These are phyloP conservation scores for Striga asiatica DNA, from an alignment of 257 asterid genomes.

Conservation along the genomic window DNA sequence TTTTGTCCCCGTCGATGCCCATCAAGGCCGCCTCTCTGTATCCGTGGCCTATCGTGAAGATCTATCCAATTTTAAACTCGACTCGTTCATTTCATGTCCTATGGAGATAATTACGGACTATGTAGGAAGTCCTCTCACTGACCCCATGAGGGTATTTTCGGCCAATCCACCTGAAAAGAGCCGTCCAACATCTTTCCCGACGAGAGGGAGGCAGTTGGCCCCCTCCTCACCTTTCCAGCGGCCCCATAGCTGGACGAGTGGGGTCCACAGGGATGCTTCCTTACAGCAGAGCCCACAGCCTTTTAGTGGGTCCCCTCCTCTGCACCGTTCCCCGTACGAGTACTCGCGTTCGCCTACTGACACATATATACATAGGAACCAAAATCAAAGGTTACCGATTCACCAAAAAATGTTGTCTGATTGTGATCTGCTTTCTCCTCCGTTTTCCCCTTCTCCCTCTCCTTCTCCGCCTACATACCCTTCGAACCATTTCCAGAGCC, in stretches of 20 bases:
- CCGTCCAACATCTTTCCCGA: constrained; percentile 36
- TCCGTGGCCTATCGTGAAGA: constrained; percentile 73
- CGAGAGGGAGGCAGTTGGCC: constrained; percentile 37
- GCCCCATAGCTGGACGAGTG: constrained; percentile 97
- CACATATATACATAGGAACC: constrained; percentile 29
- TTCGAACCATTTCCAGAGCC: constrained; percentile 31
- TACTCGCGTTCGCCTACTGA: constrained; percentile 53
- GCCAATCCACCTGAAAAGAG: constrained; percentile 37
- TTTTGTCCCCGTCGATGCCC: constrained; percentile 71
- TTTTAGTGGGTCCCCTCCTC: constrained; percentile 62
- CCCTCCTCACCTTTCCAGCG: constrained; percentile 55
- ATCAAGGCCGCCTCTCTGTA: constrained; percentile 72
- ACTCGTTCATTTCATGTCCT: constrained; percentile 54
- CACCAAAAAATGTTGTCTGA: constrained; percentile 31
- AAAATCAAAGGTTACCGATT: constrained; percentile 36
- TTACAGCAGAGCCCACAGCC: constrained; percentile 36
- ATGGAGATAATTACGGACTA: constrained; percentile 79
- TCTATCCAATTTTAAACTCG: constrained; percentile 64
- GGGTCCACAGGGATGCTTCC: constrained; percentile 49
- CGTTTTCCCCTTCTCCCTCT: constrained; percentile 81
- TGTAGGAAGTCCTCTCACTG: constrained; percentile 91
- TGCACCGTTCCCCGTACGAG: constrained; percentile 48
- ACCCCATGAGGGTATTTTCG: constrained; percentile 69
- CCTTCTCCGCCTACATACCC: constrained; percentile 74
- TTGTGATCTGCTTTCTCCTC: constrained; percentile 75